phyloP scores from a whole-genome alignment of 768 basidiomycete genomes.

The Naematelia aurantialba region DNA sequence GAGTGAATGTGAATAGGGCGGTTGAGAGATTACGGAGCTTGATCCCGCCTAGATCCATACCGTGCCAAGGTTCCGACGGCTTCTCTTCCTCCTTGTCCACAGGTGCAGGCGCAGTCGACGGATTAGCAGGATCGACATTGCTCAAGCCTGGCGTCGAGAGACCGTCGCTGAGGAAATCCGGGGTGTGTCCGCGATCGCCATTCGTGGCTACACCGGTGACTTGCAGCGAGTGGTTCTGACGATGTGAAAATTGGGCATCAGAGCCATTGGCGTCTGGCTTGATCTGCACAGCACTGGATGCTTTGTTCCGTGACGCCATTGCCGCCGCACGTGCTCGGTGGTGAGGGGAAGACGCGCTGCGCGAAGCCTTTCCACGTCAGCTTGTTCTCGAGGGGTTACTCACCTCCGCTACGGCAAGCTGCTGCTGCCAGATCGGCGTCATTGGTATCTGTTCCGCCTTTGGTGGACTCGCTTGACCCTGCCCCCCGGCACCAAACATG shows the following conservation, averaged over 20 bases:
- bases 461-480: slow-evolving; percentile 34
- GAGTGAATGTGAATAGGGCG: slow-evolving; percentile 77
- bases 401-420: slow-evolving; percentile 87
- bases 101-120: slow-evolving; percentile 54
- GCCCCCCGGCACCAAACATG: slow-evolving; percentile 14
- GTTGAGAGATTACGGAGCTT: slow-evolving; percentile 84
- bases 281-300: slow-evolving; percentile 88
- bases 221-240: slow-evolving; percentile 40
- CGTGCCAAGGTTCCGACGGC: slow-evolving; percentile 61
- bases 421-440: slow-evolving; percentile 85
- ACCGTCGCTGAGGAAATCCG: slow-evolving; percentile 29
- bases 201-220: slow-evolving; percentile 31
- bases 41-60: slow-evolving; percentile 94
- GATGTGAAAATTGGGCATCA: slow-evolving; percentile 45
- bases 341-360: slow-evolving; percentile 80
- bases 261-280: slow-evolving; percentile 65
- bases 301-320: slow-evolving; percentile 79
- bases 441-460: slow-evolving; percentile 51
- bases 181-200: slow-evolving; percentile 42
- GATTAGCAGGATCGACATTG: slow-evolving; percentile 68
- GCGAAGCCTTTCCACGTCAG: slow-evolving; percentile 61
- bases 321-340: slow-evolving; percentile 94
- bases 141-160: slow-evolving; percentile 62
- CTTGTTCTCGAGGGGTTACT: slow-evolving; percentile 48
- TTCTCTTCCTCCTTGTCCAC: slow-evolving; percentile 64